Conservation (phyloP, 495 filamentous ascomycete genomes). For the Melanomma pulvis-pyrius region DNA sequence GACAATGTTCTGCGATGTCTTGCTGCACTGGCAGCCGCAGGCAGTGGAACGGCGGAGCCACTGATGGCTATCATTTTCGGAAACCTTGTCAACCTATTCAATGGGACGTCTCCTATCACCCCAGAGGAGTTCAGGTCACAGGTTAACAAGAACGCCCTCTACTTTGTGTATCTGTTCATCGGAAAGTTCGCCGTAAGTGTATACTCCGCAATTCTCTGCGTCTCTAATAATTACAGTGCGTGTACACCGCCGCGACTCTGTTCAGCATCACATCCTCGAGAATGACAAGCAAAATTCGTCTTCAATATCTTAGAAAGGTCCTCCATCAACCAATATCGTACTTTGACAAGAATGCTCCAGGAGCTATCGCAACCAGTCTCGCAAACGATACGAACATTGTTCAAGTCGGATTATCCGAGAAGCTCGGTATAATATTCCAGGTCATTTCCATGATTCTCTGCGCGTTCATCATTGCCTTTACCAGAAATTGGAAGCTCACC, state of each 20-base stretch:
- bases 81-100: slow-evolving; percentile 21
- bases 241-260: slow-evolving; percentile 13
- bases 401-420: slow-evolving; percentile 20
- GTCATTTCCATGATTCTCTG: slow-evolving; percentile 11
- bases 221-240: not conserved
- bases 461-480: slow-evolving; percentile 23
- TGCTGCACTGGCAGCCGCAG: not conserved
- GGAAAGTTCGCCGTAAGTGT: slow-evolving; percentile 36
- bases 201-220: not conserved
- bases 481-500: slow-evolving; percentile 25
- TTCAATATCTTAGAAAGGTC: slow-evolving; percentile 78
- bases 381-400: slow-evolving; percentile 68
- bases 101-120: not conserved
- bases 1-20: slow-evolving; percentile 12
- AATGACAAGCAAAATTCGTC: slow-evolving; percentile 68
- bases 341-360: slow-evolving; percentile 85
- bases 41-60: slow-evolving; percentile 17
- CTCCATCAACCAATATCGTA: slow-evolving; percentile 87
- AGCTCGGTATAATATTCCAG: slow-evolving; percentile 15
- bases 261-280: slow-evolving; percentile 40
- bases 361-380: slow-evolving; percentile 87
- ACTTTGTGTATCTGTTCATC: slow-evolving; percentile 48
- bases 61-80: slow-evolving; percentile 26
- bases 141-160: slow-evolving; percentile 30
- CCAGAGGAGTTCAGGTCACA: slow-evolving; percentile 13